Base-by-base conservation (phyloP, 495 filamentous ascomycete species). In the Penicillium mononematosum region DNA sequence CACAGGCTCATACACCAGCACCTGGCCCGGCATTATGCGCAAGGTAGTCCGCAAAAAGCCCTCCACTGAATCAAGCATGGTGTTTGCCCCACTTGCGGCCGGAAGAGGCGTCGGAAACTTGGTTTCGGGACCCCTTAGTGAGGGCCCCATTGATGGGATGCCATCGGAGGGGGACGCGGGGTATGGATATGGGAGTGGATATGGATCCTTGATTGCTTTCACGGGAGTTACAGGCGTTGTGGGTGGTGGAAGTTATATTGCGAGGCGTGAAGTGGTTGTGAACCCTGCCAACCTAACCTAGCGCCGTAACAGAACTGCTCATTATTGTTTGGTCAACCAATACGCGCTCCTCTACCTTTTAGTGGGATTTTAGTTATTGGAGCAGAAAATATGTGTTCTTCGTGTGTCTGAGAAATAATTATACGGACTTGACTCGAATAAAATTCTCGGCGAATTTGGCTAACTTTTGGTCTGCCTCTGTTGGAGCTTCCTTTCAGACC, bases 81-180 rank as follows among this genome's bases (percentile, higher is more conserved):
- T 86, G 14, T 80, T 84, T 67, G 82, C 78, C 0, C 78, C 77
- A 51, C 55, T 88, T 56, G 74, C 78, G 9, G 74, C 75, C n/a
- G 84, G 81, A 0, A 71, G 83, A 58, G 87, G 86, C 7, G 67
- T 89, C n/a, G 85, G 85, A 1, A 79, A 76, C 53, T 64, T 85
- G 22, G 63, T 78, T 4, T 78, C 75, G 22, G 83, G 83, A 0
- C 83, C 83, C 10, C 22, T 86, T 54, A 84, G 82, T 58, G 83
- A 84, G 57, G 72, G 66, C 5, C 62, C 88, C 47, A 24, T 86
- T 6, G 60, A 47, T 2, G 45, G 27, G 3, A 27, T 19, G 45
- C 45, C 45, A 2, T 47, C 27, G 45, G 27, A 64, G 17, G 65
- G 58, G 0, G 48, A 42, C 12, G 45, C 45, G 2, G 48, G 59